Evolutionary conservation across 768 basidiomycete genomes (phyloP).

Genomic region (Rhodotorula babjevae): DNA sequence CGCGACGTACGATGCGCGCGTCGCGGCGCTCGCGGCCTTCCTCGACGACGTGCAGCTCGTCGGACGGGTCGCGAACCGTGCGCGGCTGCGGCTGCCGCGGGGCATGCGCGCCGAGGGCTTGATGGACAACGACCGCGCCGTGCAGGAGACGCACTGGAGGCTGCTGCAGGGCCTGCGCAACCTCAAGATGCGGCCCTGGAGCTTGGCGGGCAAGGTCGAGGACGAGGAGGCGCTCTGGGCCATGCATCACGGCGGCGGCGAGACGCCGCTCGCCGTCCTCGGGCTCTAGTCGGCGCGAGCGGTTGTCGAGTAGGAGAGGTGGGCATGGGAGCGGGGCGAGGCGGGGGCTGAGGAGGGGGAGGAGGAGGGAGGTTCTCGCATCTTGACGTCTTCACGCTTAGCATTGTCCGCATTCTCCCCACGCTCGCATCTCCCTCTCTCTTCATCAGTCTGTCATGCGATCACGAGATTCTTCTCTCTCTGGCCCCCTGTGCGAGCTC

Average conservation of each 20-base stretch:
- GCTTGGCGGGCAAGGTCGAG: background rate
- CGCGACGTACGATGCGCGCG: constrained; percentile 37
- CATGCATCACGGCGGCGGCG: background rate
- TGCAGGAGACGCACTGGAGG: constrained; percentile 23
- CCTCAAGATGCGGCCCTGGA: constrained; percentile 23
- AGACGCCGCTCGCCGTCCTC: background rate
- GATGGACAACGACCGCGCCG: constrained; percentile 9
- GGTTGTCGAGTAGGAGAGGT: no score
- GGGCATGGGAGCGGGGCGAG: no score
- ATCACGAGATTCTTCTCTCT: no score
- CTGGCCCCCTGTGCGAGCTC: no score
- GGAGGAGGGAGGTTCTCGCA: no score
- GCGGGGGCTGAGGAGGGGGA: no score
- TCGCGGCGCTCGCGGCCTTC: constrained; percentile 41
- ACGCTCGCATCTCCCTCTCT: no score
- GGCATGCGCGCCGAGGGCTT: constrained; percentile 26
- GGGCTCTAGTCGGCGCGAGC: background rate
- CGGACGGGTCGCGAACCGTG: constrained; percentile 39
- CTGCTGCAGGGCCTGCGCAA: constrained; percentile 20
- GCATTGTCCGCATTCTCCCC: no score
- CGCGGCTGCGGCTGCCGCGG: constrained; percentile 29
- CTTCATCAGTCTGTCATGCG: no score
- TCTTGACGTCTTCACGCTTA: no score
- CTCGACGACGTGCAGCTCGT: constrained; percentile 40
- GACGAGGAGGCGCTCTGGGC: constrained; percentile 1